Conservation (phyloP, 139 green algal genomes). For the Chlorella sp. region DNA sequence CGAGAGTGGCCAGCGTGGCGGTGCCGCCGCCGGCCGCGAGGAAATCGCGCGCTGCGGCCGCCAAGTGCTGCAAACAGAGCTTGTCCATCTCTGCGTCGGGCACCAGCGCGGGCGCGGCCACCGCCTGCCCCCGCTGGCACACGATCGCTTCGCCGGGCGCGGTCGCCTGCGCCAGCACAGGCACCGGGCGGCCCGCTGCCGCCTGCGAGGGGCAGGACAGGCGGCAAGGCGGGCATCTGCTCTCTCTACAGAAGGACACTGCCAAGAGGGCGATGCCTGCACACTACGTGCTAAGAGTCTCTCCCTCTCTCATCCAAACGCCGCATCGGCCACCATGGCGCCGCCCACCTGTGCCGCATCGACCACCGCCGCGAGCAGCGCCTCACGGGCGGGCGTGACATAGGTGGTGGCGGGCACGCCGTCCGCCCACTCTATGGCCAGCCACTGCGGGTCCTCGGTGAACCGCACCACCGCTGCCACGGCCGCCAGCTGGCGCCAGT, state of each 20-base stretch:
- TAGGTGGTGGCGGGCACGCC: constrained; percentile 60
- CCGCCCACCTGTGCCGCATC: constrained; percentile 67
- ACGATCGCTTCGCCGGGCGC: constrained; percentile 56
- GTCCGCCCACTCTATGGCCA: constrained; percentile 79
- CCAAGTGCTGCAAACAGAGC: constrained; percentile 54
- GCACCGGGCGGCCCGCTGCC: constrained; percentile 50
- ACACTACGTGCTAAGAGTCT: too few relatives aligned
- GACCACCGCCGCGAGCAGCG: constrained; percentile 68
- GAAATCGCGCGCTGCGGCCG: constrained; percentile 31
- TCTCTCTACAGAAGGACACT: too few relatives aligned
- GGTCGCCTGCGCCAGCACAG: constrained; percentile 63
- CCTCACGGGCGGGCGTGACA: constrained; percentile 66
- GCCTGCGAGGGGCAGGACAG: constrained; percentile 11
- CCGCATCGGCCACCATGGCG: too few relatives aligned
- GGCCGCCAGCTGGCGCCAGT: constrained; percentile 42
- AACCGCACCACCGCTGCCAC: constrained; percentile 53
- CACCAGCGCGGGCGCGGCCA: not conserved
- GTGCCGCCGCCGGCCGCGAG: constrained; percentile 14
- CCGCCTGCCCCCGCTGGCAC: constrained; percentile 9
- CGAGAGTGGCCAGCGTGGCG: constrained; percentile 28
- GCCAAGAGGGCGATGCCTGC: too few relatives aligned
- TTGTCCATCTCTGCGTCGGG: constrained; percentile 65
- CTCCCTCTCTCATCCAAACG: too few relatives aligned
- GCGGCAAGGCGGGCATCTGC: too few relatives aligned
- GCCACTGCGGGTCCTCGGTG: constrained; percentile 66